phyloP scores from a whole-genome alignment of 495 filamentous ascomycete species.

The Staphylotrichum longicolle region DNA sequence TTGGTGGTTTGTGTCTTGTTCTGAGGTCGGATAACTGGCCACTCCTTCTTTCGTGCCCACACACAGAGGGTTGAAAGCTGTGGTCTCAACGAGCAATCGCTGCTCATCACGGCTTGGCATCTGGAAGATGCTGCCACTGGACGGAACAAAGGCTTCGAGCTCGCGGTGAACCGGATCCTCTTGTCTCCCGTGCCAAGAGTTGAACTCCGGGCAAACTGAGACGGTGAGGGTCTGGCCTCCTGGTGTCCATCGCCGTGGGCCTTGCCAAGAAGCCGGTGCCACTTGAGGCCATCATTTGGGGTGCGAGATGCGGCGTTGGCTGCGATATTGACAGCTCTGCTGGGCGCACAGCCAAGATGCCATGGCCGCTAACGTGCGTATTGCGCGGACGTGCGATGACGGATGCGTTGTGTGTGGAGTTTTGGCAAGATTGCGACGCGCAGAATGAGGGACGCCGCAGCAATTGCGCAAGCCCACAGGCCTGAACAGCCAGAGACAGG shows the following conservation, averaged over 20 bases:
- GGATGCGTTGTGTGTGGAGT: neutral
- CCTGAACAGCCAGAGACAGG: no score
- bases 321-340: neutral
- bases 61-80: no score
- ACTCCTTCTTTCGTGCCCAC: neutral
- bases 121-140: no score
- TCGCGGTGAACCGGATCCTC: no score
- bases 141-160: no score
- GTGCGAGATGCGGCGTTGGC: neutral
- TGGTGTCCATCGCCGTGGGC: neutral
- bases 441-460: neutral
- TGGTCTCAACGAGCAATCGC: no score
- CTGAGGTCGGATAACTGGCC: neutral
- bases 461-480: neutral
- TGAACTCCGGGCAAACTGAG: constrained; percentile 7
- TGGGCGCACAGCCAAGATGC: constrained; percentile 20
- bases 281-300: constrained; percentile 1
- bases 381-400: neutral
- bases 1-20: neutral
- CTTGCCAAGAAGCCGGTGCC: constrained; percentile 20
- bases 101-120: no score
- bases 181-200: constrained; percentile 15
- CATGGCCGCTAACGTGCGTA: constrained; percentile 16
- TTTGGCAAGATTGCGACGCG: neutral
- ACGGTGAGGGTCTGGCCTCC: constrained; percentile 8